phyloP scores from a whole-genome alignment of 352 stramenopile species.

The Blastocystis sp. region DNA sequence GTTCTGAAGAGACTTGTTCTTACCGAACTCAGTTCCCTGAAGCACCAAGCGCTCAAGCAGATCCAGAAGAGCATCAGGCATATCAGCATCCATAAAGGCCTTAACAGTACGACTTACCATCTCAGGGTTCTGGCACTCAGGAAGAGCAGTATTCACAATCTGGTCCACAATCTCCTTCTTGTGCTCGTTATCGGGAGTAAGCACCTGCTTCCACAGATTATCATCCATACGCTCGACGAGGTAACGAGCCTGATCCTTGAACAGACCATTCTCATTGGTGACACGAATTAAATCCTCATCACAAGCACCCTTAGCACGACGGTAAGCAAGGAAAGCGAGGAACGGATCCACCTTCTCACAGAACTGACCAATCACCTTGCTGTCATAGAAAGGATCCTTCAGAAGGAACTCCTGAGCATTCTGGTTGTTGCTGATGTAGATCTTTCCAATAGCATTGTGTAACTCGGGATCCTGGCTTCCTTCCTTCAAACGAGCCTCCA shows the following conservation, averaged over 20 bases:
- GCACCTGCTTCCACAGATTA: conserved; percentile 95
- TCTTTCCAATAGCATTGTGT: conserved; percentile 99
- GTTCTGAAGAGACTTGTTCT: conserved; percentile 99
- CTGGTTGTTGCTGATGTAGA: conserved; percentile 99
- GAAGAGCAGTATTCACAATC: conserved; percentile 98
- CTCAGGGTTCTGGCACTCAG: conserved; percentile 95
- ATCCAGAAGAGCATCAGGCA: conserved; percentile 97
- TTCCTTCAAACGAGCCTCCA: conserved; percentile 96
- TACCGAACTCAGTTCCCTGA: conserved; percentile 97
- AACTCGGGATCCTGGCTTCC: conserved; percentile 96
- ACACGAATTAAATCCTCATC: conserved; percentile 98
- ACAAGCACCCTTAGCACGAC: conserved; percentile 92
- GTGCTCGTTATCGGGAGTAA: conserved; percentile 76
- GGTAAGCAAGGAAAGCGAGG: conserved; percentile 98
- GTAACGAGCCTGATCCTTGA: conserved; percentile 97
- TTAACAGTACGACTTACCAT: conserved; percentile 99
- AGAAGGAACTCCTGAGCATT: conserved; percentile 97
- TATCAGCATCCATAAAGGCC: conserved; percentile 98
- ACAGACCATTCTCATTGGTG: conserved; percentile 95
- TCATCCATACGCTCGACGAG: conserved; percentile 96
- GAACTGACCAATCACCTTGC: conserved; percentile 95
- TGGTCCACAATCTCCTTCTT: conserved; percentile 94
- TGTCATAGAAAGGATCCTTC: conserved; percentile 99
- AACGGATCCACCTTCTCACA: conserved; percentile 98
- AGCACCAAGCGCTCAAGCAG: conserved; percentile 98